Evolutionary conservation across 257 asterid species (phyloP).

Genomic region (Primulina huaijiensis): DNA sequence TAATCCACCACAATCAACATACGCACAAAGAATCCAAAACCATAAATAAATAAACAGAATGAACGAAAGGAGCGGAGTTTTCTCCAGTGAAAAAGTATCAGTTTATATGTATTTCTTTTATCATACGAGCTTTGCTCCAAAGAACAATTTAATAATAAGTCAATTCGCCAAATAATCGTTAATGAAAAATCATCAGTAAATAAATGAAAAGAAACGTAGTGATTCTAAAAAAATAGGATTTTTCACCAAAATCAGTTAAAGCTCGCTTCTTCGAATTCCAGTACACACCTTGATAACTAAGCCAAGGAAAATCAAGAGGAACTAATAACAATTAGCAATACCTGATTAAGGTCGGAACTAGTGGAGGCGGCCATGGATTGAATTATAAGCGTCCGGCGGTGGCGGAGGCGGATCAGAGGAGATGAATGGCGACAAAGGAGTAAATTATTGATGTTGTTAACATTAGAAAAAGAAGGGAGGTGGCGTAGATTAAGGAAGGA

Average conservation of each 20-base stretch:
- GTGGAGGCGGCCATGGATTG: slow-evolving; percentile 35
- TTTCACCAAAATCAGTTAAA: no score
- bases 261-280: neutral
- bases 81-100: neutral
- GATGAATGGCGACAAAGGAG: neutral
- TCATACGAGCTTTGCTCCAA: neutral
- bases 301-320: neutral
- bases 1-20: neutral
- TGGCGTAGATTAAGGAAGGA: slow-evolving; percentile 18
- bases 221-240: no score
- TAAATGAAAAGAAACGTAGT: no score
- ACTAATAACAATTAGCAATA: neutral
- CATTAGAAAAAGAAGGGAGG: slow-evolving; percentile 12
- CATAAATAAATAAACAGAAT: neutral
- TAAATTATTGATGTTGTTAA: slow-evolving; percentile 4
- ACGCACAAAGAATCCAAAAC: neutral
- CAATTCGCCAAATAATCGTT: no score
- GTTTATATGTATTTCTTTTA: no score
- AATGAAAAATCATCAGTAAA: no score
- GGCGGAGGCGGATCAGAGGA: slow-evolving; percentile 12
- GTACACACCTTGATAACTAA: neutral
- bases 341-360: slow-evolving; percentile 20
- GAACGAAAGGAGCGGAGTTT: neutral
- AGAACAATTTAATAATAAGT: no score
- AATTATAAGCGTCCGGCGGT: neutral